Evolutionary conservation across 164 flowering plant genomes (phyloP), one percentile per base, ranked within the genome.

Genomic region (Aristolochia contorta): DNA sequence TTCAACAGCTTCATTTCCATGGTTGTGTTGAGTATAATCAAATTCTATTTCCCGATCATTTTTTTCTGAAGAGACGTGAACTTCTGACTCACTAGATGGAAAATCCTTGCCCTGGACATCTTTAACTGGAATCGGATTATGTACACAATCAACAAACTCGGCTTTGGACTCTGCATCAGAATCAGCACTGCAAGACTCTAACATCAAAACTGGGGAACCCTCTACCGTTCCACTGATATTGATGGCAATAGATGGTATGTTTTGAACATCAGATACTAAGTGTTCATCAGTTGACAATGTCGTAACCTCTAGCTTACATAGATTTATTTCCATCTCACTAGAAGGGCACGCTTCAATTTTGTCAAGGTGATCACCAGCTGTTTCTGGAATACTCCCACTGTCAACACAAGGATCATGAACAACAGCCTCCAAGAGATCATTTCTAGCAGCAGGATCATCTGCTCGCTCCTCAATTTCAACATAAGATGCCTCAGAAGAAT

Each of bases 401-500:
- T 46, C 58, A 25, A 20, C 23, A 20, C 61, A 56, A 9, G 61
- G 51, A 61, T 57, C 21, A 55, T 15, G 45, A 43, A 50, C 63
- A 63, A 62, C 46, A 43, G 25, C 57, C 52, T 43, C 69, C 23
- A 37, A 3, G 10, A 37, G 43, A 37, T 16, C 53, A 49, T 49
- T 20, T 49, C 14, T 20, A 65, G 71, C 56, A 10, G 43, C 53
- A 66, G 62, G 72, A 23, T n/a, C 56, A 23, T 43, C 27, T 15
- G 19, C 53, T 16, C 12, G 19, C 20, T 49, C 19, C 22, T 12
- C 14, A 6, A 9, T 53, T 22, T 23, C 12, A 23, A 24, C 53
- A 43, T 5, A 20, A 21, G 69, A 66, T 54, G 55, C 32, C 51
- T 47, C 56, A 8, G 68, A 65, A 66, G 74, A 67, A 62, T 52